A percentile compares a stretch with the other conserved stretches of the same genome.
These are phyloP conservation scores for Clarkia xantiana DNA, from an alignment of 345 rosid species.

Conservation along the genomic window DNA sequence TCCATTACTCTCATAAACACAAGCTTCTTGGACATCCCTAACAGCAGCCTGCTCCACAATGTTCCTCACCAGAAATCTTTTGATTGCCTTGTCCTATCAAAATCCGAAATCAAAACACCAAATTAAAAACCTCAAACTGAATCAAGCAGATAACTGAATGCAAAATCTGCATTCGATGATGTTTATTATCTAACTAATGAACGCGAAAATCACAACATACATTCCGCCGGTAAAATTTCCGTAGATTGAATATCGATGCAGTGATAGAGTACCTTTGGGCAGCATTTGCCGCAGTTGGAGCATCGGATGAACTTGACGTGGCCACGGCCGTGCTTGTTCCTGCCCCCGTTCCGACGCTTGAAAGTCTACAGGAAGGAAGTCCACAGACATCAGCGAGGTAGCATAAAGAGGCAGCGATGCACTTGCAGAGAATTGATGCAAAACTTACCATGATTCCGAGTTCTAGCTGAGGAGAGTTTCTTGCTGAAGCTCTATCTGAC, in stretches of 20 bases:
- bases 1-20: slow-evolving; percentile 56
- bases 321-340: too few species aligned
- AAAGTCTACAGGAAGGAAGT: slow-evolving; percentile 34
- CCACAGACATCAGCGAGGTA: not conserved
- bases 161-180: not conserved
- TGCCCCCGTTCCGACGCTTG: slow-evolving; percentile 90
- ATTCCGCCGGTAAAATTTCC: too few species aligned
- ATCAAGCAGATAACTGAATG: not conserved
- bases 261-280: slow-evolving; percentile 44
- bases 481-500: not conserved
- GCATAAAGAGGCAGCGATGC: not conserved
- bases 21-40: slow-evolving; percentile 81
- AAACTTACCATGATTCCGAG: too few species aligned
- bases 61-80: slow-evolving; percentile 84
- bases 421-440: too few species aligned
- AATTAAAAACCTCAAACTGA: not conserved
- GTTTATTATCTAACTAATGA: too few species aligned
- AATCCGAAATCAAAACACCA: not conserved
- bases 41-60: slow-evolving; percentile 86
- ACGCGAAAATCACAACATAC: too few species aligned
- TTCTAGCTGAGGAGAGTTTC: too few species aligned
- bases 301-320: slow-evolving; percentile 82
- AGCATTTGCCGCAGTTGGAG: slow-evolving; percentile 88
- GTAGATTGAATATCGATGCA: not conserved
- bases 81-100: slow-evolving; percentile 60